These are phyloP conservation scores for Aspergillus fructus DNA, from an alignment of 2,329 filamentous ascomycete species.

Conservation along the genomic window DNA sequence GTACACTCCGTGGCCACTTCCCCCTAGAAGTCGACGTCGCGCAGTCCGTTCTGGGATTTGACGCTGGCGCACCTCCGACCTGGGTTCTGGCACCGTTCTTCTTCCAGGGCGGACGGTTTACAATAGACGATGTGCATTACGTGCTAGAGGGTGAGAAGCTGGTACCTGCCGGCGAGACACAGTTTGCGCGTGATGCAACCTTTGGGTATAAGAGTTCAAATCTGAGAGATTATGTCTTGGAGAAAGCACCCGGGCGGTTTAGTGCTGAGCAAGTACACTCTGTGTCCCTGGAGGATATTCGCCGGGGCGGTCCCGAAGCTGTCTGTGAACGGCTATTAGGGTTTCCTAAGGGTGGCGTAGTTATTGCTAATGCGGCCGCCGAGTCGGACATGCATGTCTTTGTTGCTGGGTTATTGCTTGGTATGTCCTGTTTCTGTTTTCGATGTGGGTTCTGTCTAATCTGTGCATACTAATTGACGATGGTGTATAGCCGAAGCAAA, in stretches of 20 bases:
- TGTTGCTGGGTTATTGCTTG: conserved; percentile 48
- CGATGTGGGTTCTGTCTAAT: background rate
- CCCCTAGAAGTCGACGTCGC: conserved; percentile 56
- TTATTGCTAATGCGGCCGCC: conserved; percentile 55
- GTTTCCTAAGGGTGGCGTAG: conserved; percentile 40
- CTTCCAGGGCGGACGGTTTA: conserved; percentile 58
- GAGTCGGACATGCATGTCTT: conserved; percentile 59
- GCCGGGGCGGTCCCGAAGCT: conserved; percentile 44
- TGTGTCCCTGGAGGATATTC: conserved; percentile 50
- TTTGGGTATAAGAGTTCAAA: conserved; percentile 59
- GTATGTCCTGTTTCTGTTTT: conserved; percentile 16
- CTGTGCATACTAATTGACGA: background rate
- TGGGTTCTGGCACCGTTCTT: conserved; percentile 58
- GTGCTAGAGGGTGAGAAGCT: conserved; percentile 52
- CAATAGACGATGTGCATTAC: conserved; percentile 59
- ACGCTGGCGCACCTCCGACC: conserved; percentile 48
- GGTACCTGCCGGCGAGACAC: conserved; percentile 54
- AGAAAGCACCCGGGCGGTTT: conserved; percentile 52
- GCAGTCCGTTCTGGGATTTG: conserved; percentile 49
- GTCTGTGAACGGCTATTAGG: conserved; percentile 44
- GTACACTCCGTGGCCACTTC: conserved; percentile 58
- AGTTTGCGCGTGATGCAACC: conserved; percentile 58
- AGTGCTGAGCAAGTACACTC: conserved; percentile 41
- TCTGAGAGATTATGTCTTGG: conserved; percentile 53
- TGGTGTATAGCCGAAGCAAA: conserved; percentile 26